Evolutionary conservation across 345 rosid species (phyloP), one percentile per base, ranked within the genome.

Genomic region (Euphorbia pulcherrima): DNA sequence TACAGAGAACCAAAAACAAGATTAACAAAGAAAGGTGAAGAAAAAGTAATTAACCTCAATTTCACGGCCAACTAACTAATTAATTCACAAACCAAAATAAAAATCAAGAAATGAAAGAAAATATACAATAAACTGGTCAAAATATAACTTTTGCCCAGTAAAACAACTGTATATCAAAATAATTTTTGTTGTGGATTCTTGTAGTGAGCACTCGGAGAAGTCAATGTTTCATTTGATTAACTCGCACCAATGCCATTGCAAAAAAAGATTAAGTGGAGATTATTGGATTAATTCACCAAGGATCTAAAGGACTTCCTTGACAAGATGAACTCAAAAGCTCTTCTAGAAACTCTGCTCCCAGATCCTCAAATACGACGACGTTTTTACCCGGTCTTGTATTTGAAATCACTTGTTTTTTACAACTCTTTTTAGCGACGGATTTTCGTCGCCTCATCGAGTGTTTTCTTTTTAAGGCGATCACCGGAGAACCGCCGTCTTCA

Each of bases 401-500:
- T 18, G 28, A 6, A 59, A 18, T 33, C 18, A 59, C 46, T 11
- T 18, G 23, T 30, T 59, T 59, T 7, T 35, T 23, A 16, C 29
- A 71, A 37, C 35, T 72, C 58, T 67, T 78, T 67, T 33, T 54
- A 26, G 18, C 16, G 0, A 9, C 16, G 2, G 80, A 76, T 52
- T 82, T 82, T 65, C 78, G 68, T 68, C 72, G 71, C 65, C 74
- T 79, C 74, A 79, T 61, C 2, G 83, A 79, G 69, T 82, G 83
- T 52, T 65, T 63, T 59, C 71, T 67, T 81, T 82, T 82, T 11
- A 82, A 74, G 2, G 81, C 83, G 41, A 77, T 28, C 6, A 79
- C 81, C 26, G 85, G 85, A 26, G 85, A 82, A 47, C 81, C 79
- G 52, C 85, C 85, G 26, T 82, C 83, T 44, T 79, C 81, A 26